Evolutionary conservation across 2,329 filamentous ascomycete genomes (phyloP), one percentile per base, ranked within the genome.

Genomic region (Penicillium frequentans): DNA sequence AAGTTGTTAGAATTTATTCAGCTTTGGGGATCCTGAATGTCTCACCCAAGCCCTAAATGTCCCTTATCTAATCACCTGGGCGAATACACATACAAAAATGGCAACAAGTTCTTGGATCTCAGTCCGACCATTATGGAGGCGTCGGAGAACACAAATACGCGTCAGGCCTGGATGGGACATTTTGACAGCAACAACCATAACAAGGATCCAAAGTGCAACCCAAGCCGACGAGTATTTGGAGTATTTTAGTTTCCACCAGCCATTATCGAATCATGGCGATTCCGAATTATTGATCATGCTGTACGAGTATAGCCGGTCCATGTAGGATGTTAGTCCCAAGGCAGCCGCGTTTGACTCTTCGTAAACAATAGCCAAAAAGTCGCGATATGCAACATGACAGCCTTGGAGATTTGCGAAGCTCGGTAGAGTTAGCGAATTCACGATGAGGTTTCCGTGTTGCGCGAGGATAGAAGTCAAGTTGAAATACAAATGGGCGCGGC

Each of bases 71-170:
- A 39, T 3, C 35, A 9, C 31, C 31, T 16, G n/a, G n/a, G 16
- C 16, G 6, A 11, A 19, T 10, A 10, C 27, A 29, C 19, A 19
- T 19, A 39, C 19, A 39, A 19, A n/a, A 39, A 19, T 19, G 35
- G n/a, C 35, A 19, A 19, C 35, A 39, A 11, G 3, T 10, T 37
- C 35, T 39, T 39, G 16, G 13, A 23, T 21, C 11, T n/a, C 45
- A 49, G 19, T 46, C 31, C 29, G 55, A 33, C 53, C 16, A 43
- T 46, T 29, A 35, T 57, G 55, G 54, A 58, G 56, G 43, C 56
- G 43, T 57, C 61, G 55, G 60, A 61, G 50, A 42, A 31, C 42
- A 62, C 54, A 56, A 47, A 44, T 54, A 60, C 54, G 52, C 47
- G 49, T 52, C 52, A 47, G 50, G 27, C 42, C 55, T 35, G 50